A percentile compares a stretch with the other conserved stretches of the same genome.
phyloP scores from a whole-genome alignment of 2,329 filamentous ascomycete genomes.

The Alternaria metachromatica region DNA sequence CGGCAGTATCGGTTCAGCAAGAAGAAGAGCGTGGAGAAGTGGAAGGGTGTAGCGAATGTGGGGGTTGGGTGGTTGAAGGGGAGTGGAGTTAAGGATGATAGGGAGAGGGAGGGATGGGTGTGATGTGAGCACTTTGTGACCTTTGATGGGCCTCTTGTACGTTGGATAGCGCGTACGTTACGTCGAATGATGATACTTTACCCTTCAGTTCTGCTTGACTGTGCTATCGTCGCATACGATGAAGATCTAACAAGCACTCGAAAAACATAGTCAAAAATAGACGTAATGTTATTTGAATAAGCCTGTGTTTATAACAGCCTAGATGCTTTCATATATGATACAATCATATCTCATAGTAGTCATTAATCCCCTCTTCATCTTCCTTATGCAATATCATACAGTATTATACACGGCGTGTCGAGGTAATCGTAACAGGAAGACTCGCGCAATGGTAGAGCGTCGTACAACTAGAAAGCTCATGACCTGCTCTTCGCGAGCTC shows the following conservation, averaged over 20 bases:
- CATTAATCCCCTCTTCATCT: not conserved
- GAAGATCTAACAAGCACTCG: not conserved
- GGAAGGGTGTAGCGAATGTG: slow-evolving; percentile 43
- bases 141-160: too few relatives aligned
- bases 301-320: not conserved
- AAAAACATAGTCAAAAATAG: not conserved
- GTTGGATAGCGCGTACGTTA: not conserved
- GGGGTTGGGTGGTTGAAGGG: slow-evolving; percentile 47
- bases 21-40: slow-evolving; percentile 42
- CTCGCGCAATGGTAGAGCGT: too few relatives aligned
- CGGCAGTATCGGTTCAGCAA: slow-evolving; percentile 43
- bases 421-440: not conserved
- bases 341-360: not conserved
- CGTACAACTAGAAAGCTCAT: not conserved
- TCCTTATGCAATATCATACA: not conserved
- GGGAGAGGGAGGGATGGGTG: slow-evolving; percentile 36
- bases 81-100: slow-evolving; percentile 33
- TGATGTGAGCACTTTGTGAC: slow-evolving; percentile 9
- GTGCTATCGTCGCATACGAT: not conserved
- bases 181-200: not conserved
- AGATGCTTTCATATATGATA: not conserved
- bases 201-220: not conserved
- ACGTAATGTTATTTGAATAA: not conserved
- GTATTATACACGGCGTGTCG: not conserved
- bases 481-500: slow-evolving; percentile 38